Conservation (phyloP, 106 monocot genomes). For the Gastrodia elata region DNA sequence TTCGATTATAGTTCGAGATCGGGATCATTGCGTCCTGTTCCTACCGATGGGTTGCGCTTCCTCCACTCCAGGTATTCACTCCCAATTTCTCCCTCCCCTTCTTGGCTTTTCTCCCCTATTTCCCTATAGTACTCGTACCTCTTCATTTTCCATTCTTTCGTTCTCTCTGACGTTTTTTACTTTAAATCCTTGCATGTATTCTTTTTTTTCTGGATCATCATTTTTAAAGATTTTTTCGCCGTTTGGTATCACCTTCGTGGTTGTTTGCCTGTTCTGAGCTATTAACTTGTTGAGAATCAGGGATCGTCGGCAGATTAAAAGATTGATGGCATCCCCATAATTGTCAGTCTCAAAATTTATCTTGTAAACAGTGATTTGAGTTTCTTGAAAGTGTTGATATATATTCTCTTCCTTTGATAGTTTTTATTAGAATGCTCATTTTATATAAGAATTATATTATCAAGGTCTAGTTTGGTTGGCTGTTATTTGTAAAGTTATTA, state of each 20-base stretch:
- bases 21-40: background rate
- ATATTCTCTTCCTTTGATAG: too few species aligned
- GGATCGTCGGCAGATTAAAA: too few species aligned
- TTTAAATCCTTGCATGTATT: background rate
- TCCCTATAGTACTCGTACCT: background rate
- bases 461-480: too few species aligned
- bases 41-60: constrained; percentile 3
- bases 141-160: background rate
- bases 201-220: background rate
- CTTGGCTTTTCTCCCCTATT: background rate
- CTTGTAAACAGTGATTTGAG: too few species aligned
- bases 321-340: too few species aligned
- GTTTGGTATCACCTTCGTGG: background rate
- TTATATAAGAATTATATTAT: too few species aligned
- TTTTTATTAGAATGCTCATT: too few species aligned
- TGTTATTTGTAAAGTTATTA: too few species aligned
- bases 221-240: background rate
- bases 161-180: background rate
- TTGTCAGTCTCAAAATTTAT: too few species aligned
- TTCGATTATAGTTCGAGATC: background rate
- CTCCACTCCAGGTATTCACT: constrained; percentile 4
- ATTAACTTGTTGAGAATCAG: too few species aligned
- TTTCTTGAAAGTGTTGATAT: too few species aligned
- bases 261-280: background rate
- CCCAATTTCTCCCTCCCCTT: background rate